These are phyloP conservation scores for Cadophora sp. DNA, from an alignment of 2,329 filamentous ascomycete genomes.

Conservation along the genomic window DNA sequence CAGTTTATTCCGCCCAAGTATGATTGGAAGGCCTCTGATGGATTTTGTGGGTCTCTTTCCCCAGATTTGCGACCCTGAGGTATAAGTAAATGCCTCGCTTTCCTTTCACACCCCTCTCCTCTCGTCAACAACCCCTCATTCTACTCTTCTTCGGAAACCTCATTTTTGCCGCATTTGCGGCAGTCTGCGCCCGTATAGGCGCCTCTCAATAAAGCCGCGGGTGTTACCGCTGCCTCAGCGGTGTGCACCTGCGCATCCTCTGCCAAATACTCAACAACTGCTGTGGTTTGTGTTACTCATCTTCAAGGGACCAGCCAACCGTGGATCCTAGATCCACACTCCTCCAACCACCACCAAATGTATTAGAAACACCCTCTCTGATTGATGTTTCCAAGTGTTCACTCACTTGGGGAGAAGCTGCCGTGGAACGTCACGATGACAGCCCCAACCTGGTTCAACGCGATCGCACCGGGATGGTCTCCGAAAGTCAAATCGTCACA, in stretches of 20 bases:
- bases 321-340: slow-evolving; percentile 29
- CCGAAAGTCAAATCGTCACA: slow-evolving; percentile 35
- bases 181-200: slow-evolving; percentile 25
- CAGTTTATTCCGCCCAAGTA: not conserved
- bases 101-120: not conserved
- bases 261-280: slow-evolving; percentile 27
- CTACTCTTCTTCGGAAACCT: slow-evolving; percentile 9
- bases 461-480: slow-evolving; percentile 32
- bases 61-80: not conserved
- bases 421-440: slow-evolving; percentile 32
- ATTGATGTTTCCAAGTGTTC: slow-evolving; percentile 31
- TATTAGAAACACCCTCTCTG: slow-evolving; percentile 33
- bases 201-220: slow-evolving; percentile 20
- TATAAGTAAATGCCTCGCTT: slow-evolving; percentile 20
- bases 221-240: slow-evolving; percentile 30
- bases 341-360: slow-evolving; percentile 23
- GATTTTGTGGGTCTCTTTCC: not conserved
- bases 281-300: slow-evolving; percentile 27
- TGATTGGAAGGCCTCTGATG: slow-evolving; percentile 19
- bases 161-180: slow-evolving; percentile 23
- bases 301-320: slow-evolving; percentile 15
- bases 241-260: slow-evolving; percentile 27
- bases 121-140: not conserved
- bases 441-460: slow-evolving; percentile 27
- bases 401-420: slow-evolving; percentile 31